phyloP scores from a whole-genome alignment of 305 asterid species.

The Solanum chacoense region DNA sequence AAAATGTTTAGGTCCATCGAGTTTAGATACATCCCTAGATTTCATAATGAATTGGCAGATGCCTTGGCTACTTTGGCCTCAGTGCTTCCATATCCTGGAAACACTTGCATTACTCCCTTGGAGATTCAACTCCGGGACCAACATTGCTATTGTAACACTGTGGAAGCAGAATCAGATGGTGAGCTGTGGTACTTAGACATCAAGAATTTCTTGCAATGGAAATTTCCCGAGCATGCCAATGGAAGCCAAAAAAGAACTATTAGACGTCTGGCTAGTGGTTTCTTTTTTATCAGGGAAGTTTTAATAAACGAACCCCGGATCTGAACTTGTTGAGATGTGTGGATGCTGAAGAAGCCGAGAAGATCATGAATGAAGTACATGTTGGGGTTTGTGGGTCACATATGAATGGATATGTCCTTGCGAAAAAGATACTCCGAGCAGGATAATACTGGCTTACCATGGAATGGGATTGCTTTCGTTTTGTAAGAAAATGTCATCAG shows the following conservation, averaged over 20 bases:
- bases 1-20: too few relatives aligned
- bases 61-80: neutral
- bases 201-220: rapidly evolving
- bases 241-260: neutral
- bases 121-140: neutral
- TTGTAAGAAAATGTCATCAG: neutral
- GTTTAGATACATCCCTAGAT: too few relatives aligned
- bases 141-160: too few relatives aligned
- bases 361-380: neutral
- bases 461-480: neutral
- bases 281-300: neutral
- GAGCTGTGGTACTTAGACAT: neutral
- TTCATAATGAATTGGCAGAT: too few relatives aligned
- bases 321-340: neutral
- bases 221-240: neutral
- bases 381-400: neutral
- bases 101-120: too few relatives aligned
- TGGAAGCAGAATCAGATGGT: neutral
- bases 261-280: neutral
- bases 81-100: neutral
- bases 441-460: neutral
- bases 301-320: neutral
- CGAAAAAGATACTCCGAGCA: neutral
- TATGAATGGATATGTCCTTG: neutral
- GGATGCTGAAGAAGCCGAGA: neutral